These are phyloP conservation scores for Hawksworthiomyces lignivorus DNA, from an alignment of 2,329 filamentous ascomycete species.

Conservation along the genomic window DNA sequence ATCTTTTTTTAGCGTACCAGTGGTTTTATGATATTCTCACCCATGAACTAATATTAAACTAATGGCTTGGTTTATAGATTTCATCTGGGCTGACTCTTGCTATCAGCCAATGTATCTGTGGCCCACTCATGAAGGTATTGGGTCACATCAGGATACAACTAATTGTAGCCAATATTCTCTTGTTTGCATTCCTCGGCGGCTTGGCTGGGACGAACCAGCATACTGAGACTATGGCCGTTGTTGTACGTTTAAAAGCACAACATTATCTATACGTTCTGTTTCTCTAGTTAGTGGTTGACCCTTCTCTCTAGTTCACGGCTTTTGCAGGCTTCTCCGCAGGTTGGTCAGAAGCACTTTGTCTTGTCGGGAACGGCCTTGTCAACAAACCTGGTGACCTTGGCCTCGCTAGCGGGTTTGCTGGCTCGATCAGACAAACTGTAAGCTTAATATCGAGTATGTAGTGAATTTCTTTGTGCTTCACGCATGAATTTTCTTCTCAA, in stretches of 20 bases:
- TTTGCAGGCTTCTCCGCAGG: constrained; percentile 12
- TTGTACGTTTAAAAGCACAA: too few species aligned
- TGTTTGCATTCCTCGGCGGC: constrained; percentile 9
- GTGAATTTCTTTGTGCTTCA: too few species aligned
- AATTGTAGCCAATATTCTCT: not conserved
- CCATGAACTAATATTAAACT: too few species aligned
- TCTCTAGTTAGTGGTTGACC: too few species aligned
- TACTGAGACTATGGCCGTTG: constrained; percentile 3
- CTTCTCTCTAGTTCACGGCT: constrained; percentile 11
- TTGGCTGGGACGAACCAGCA: constrained; percentile 9
- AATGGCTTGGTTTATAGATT: not conserved
- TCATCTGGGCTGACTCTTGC: not conserved
- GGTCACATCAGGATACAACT: constrained; percentile 6
- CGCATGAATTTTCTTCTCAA: too few species aligned
- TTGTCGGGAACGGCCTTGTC: constrained; percentile 12
- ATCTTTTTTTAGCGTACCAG: not conserved
- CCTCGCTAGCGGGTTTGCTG: constrained; percentile 12
- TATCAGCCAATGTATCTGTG: not conserved
- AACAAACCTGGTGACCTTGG: constrained; percentile 12
- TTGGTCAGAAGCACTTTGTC: constrained; percentile 9
- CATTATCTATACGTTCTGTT: too few species aligned
- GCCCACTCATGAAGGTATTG: not conserved
- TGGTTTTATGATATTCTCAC: too few species aligned
- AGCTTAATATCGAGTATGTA: constrained; percentile 5
- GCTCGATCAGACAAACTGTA: constrained; percentile 10